Base-by-base conservation (phyloP, 352 stramenopile species). In the Pythium dissotocum region DNA sequence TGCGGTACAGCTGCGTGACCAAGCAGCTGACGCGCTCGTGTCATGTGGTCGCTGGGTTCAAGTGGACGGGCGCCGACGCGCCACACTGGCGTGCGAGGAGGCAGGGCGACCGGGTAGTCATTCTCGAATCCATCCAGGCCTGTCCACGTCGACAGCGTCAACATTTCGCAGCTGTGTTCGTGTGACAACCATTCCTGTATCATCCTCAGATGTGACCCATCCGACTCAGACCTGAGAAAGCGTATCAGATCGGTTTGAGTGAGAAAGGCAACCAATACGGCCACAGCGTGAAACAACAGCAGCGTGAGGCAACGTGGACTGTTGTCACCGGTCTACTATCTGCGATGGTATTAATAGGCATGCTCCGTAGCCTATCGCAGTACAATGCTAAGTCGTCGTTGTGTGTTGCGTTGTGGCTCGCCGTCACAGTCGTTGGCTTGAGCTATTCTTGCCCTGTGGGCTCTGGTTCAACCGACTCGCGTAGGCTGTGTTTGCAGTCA, bases 21-120 rank as follows among this genome's bases (percentile, higher is more conserved):
- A 13, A 8, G 38, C 58, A 44, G 38, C 38, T 71, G 65, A 71
- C 65, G 65, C 65, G 58, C 65, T 26, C 7, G 12, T 65, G 65
- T 71, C 65, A 71, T 24, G 5, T 21, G 36, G 51, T 48, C 57
- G 53, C 44, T 71, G 56, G 58, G 58, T 66, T 52, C 46, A 53
- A 40, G 32, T 59, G 2, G 28, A 30, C 28, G 28, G 28, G 28
- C 28, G 28, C 28, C 35, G 35, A 40, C 35, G 35, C 35, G 35
- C 35, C 3, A 30, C 2, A 60, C 51, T 61, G 49, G 21, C 58
- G 49, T 61, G 65, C 51, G 55, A 21, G 21, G 46, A 30, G 18
- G 46, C 21, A 24, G 21, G 51, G 26, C 51, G 21, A 38, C 51
- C 51, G 13, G 58, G 58, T 35, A 64, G 58, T 57, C 58, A 64